Base-by-base conservation (phyloP, 805 yeast species). In the Ascoidea tarda region DNA sequence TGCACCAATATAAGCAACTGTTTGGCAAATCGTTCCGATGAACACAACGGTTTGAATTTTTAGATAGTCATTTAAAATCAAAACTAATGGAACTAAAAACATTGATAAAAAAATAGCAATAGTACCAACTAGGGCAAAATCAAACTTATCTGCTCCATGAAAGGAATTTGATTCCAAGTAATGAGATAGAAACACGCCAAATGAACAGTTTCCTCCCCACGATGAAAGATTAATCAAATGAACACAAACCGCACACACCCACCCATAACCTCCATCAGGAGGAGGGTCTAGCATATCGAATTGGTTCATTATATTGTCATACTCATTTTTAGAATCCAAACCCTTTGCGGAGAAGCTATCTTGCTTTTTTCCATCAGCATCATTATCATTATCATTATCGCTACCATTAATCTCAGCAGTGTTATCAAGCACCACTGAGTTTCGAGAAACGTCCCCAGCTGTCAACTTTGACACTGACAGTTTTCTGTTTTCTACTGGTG, bases 191-290 rank as follows among this genome's bases (percentile, higher is more conserved):
- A 79, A 82, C 5, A 84, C 74, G 33, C 87, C 83, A 61, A 73
- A 84, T 3, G 82, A 84, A 5, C 79, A 68, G 57, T 83, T 83
- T 57, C 84, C 75, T 14, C 93, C 93, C 90, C 91, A 84, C 0
- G 87, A 76, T 46, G 76, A 70, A 57, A 79, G 75, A 62, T 79
- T 78, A 46, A 79, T 66, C 4, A 78, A 51, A 33, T 72, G 66
- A 4, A 77, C 73, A 12, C 80, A 77, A 14, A 75, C 55, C 12
- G 77, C 74, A 21, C 81, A 70, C 0, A 82, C 78, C 84, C 87
- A 81, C 1, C 85, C 87, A 53, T 77, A 74, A 2, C 88, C 88
- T 48, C 80, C 82, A 62, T 84, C 90, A 1, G 82, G 81, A 0
- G 75, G 75, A 16, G 67, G 58, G 33, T 66, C 68, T 3, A 69